Base-by-base conservation (phyloP, 164 flowering plant genomes). In the Nymphaea colorata region DNA sequence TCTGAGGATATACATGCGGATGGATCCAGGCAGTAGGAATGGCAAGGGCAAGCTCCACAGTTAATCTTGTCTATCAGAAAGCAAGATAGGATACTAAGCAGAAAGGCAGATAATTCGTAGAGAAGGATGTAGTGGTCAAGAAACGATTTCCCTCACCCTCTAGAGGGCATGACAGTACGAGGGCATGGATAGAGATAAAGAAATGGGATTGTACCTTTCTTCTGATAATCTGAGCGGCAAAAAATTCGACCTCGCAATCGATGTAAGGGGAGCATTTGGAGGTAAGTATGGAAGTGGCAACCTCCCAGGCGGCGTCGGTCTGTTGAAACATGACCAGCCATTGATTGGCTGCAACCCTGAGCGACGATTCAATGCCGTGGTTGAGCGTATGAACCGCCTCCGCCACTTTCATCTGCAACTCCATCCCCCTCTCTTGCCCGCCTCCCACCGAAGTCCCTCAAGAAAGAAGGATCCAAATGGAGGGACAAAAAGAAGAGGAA, bases 291-390 rank as follows among this genome's bases (percentile, higher is more conserved):
- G 91, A 82, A 4, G 89, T 85, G 72, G 97, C 86, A 44, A 90
- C 86, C 67, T 90, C 88, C 97, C 98, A 93, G 59, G 93, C 98
- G 12, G 88, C 85, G 61, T 85, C 83, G 68, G 87, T 84, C 66
- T 93, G 91, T 77, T 93, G 98, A 65, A 93, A 90, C 71, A 89
- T 96, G 41, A 93, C 93, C n/a, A 91, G 86, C 97, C 98, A 93
- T 74, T 93, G 98, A 76, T 89, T 93, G 0, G 98, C 97, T 18
- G 97, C 96, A 3, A 93, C 87, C 43, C 98, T 90, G 80, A 86
- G 91, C 75, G 89, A 85, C 4, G 98, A 89, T 42, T 89, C 81
- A 0, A 78, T 59, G 75, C 87, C 98, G 82, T 93, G 97, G 75
- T 93, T 93, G 62, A 93, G 80, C 4, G 90, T 91, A 70, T 79